Evolutionary conservation across 306 rosid genomes (phyloP), one percentile per base, ranked within the genome.

Genomic region (Quillaja saponaria): DNA sequence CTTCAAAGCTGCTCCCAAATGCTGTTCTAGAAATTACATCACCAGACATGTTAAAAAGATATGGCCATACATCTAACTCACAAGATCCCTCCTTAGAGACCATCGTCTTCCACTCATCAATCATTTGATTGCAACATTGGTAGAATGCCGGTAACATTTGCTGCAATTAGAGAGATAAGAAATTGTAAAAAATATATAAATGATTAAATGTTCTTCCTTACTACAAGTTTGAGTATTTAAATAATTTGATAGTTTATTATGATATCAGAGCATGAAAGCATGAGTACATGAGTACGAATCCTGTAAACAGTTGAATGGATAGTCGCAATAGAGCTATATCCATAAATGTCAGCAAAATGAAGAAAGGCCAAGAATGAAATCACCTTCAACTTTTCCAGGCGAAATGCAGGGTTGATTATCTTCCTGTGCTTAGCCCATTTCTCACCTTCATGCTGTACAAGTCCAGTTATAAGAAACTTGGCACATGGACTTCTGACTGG

Each of bases 391-490:
- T 80, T 83, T 59, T 83, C 85, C 0, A 61, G 3, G 37, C 68
- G 74, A 62, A 86, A 86, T 46, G 87, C 80, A 11, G 81, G 87
- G 38, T 73, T 80, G 59, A 85, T 72, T 13, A 82, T 63, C 57
- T 60, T 82, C 49, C 84, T 68, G 64, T 75, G 85, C 56, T 58
- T 84, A 45, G 74, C 68, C 91, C 89, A 87, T 50, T 87, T 84
- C 14, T 80, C 79, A 41, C 76, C 84, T 6, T 82, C 80, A 33
- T 68, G 7, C 34, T 4, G 11, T 1, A 0, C 47, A 9, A 78
- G 63, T 19, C 94, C 89, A 5, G 13, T 2, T 2, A 31, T 66
- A 5, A 86, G 54, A 6, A 74, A 63, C 58, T 7, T 41, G 45
- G 9, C 0, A 13, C 71, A 19, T 12, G 87, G 87, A 48, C 78